Conservation (phyloP, 495 filamentous ascomycete genomes). For the Tirmania nivea region DNA sequence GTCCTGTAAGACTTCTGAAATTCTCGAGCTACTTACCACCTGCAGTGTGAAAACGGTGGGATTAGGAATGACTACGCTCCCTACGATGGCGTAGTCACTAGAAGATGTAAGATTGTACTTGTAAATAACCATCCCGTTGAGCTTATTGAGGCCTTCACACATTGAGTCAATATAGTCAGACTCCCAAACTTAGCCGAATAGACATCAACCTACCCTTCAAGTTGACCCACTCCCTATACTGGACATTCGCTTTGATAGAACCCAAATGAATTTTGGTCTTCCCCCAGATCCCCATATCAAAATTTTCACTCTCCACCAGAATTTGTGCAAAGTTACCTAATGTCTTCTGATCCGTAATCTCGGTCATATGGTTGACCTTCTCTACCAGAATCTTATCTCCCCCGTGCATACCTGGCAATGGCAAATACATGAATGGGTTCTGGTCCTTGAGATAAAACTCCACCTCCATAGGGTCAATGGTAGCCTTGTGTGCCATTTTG, state of each 20-base stretch:
- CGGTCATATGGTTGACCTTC: conserved; percentile 1
- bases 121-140: conserved; percentile 16
- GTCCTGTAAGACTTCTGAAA: background rate
- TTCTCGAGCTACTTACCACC: conserved; percentile 10
- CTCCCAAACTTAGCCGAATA: background rate
- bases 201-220: conserved; percentile 12
- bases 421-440: conserved; percentile 8
- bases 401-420: conserved; percentile 6
- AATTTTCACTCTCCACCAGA: conserved; percentile 5
- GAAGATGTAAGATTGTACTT: conserved; percentile 4
- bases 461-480: conserved; percentile 9
- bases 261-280: conserved; percentile 11
- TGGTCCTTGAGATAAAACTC: conserved; percentile 8
- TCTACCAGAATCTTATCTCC: conserved; percentile 10
- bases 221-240: conserved; percentile 13
- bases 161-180: background rate
- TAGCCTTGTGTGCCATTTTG: conserved; percentile 9
- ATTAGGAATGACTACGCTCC: conserved; percentile 17
- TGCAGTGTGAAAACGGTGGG: conserved; percentile 15
- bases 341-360: conserved; percentile 3
- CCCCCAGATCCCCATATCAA: conserved; percentile 9
- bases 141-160: conserved; percentile 12
- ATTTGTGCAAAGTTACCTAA: conserved; percentile 9
- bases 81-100: conserved; percentile 6
- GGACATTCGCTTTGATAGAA: conserved; percentile 5